Base-by-base conservation (phyloP, 768 basidiomycete species). In the Multifurca ochricompacta region DNA sequence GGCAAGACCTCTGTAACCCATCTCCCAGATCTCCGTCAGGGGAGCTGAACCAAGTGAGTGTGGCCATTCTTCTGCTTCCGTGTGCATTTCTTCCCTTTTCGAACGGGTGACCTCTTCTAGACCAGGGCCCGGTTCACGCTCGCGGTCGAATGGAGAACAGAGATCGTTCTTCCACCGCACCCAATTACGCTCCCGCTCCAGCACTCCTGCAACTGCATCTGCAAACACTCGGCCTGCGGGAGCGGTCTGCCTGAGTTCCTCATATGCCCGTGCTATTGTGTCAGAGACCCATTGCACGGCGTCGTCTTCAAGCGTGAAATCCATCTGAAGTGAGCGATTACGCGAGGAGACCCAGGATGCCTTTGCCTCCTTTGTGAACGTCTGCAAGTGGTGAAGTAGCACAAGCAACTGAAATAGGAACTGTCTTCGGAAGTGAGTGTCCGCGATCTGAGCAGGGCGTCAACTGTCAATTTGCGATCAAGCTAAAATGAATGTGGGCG, bases 341-440 rank as follows among this genome's bases (percentile, higher is more conserved):
- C 83, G 80, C 3, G 77, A 69, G 1, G 79, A 76, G 8, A 74
- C 68, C 80, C 85, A 87, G 28, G 71, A 63, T 0, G 73, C 69
- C 62, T 91, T 90, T 1, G 77, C 75, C 2, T 76, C 57, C 59
- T 85, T 83, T 0, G 88, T 90, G 65, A 89, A 89, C 2, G 75
- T 80, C 19, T 85, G 74, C 25, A 93, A 75, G 65, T 90, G 85
- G 46, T 81, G 76, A 37, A 91, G 74, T n/a, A 89, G 74, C 37
- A 89, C 85, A 18, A 89, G 73, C 3, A 90, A 70, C 63, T 96
- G 92, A 65, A 94, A 84, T 18, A 95, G 75, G 68, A 93, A 82
- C 69, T 95, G 93, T 14, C 91, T 82, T n/a, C 92, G 86, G 74
- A 96, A 96, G 62, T 87, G 81, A 0, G 87, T 87, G 64, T 94